phyloP scores from a whole-genome alignment of 305 asterid species.

The Fraxinus baroniana region DNA sequence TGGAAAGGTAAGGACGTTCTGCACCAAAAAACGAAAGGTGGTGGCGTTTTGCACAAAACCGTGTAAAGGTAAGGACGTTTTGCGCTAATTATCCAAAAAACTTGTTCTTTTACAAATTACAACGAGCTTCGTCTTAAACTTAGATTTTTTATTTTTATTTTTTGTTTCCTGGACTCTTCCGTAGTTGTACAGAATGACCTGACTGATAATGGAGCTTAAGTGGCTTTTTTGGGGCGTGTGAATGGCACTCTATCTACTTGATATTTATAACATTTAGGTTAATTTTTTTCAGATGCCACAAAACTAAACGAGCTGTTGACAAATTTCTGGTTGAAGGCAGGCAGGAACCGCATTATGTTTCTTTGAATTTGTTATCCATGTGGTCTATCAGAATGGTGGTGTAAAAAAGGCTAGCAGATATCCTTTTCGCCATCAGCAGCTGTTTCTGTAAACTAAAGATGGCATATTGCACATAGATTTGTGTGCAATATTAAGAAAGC shows the following conservation, averaged over 20 bases:
- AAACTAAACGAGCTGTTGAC: slow-evolving; percentile 11
- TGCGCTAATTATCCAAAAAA: too few species aligned
- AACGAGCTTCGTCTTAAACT: neutral
- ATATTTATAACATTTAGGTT: neutral
- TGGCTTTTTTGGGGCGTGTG: neutral
- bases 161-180: neutral
- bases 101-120: neutral
- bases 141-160: too few species aligned
- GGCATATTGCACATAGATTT: neutral
- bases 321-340: neutral
- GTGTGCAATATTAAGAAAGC: neutral
- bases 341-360: neutral
- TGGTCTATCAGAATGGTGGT: neutral
- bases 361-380: neutral
- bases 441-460: neutral
- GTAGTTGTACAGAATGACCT: neutral
- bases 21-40: too few species aligned
- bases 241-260: neutral
- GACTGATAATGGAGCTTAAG: neutral
- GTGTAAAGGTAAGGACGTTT: too few species aligned
- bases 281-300: neutral
- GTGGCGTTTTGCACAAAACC: neutral
- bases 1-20: too few species aligned
- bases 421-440: neutral
- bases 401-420: neutral